phyloP scores from a whole-genome alignment of 2,329 filamentous ascomycete species.

The Hypoxylon sp. region DNA sequence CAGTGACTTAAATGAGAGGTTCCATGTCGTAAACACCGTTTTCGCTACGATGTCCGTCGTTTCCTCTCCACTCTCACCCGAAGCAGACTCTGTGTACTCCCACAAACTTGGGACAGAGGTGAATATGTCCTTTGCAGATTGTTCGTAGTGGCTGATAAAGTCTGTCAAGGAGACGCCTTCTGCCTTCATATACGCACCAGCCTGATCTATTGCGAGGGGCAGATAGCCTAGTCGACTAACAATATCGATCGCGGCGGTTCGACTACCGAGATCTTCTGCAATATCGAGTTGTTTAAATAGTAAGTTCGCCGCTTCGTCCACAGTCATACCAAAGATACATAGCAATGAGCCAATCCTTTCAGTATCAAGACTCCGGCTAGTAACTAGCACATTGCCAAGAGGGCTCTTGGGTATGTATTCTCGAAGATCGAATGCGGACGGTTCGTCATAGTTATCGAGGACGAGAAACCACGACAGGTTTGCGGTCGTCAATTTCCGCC shows the following conservation, averaged over 20 bases:
- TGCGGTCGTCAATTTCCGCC: conserved; percentile 11
- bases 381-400: conserved; percentile 25
- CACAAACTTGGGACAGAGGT: conserved; percentile 25
- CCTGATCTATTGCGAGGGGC: conserved; percentile 33
- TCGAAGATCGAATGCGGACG: conserved; percentile 25
- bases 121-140: conserved; percentile 23
- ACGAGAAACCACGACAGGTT: conserved; percentile 24
- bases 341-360: conserved; percentile 21
- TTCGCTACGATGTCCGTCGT: conserved; percentile 9
- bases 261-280: conserved; percentile 10
- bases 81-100: conserved; percentile 27
- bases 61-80: background rate
- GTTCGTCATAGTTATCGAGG: conserved; percentile 35
- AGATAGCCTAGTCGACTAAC: conserved; percentile 23
- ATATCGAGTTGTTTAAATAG: conserved; percentile 19
- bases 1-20: conserved; percentile 26
- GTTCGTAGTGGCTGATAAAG: conserved; percentile 24
- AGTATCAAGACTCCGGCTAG: conserved; percentile 20
- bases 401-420: conserved; percentile 25
- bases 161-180: conserved; percentile 14
- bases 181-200: conserved; percentile 29
- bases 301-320: conserved; percentile 15
- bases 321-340: conserved; percentile 23
- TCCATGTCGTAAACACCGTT: conserved; percentile 34
- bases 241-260: conserved; percentile 8